These are phyloP conservation scores for Fonsecaea nubica DNA, from an alignment of 2,329 filamentous ascomycete species.

Conservation along the genomic window DNA sequence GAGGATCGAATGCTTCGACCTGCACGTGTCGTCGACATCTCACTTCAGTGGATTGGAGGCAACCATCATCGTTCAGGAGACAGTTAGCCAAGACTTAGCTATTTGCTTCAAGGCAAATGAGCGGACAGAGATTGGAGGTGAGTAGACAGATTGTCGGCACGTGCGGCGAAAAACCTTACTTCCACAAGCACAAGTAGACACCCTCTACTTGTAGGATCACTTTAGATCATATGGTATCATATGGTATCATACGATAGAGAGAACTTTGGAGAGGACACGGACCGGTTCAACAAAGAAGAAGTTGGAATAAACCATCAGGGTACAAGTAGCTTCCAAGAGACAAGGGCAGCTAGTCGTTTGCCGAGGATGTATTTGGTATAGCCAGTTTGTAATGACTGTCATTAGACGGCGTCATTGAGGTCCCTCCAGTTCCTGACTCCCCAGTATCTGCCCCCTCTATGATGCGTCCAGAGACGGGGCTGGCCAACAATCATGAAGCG, in stretches of 20 bases:
- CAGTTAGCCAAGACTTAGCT: not conserved
- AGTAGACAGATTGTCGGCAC: not conserved
- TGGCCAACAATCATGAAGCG: not conserved
- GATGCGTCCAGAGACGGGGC: not conserved
- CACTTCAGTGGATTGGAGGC: constrained; percentile 5
- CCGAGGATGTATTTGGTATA: not conserved
- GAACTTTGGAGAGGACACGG: not conserved
- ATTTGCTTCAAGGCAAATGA: not conserved
- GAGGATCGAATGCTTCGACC: not conserved
- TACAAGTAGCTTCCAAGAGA: not conserved
- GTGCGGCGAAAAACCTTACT: not conserved
- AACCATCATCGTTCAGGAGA: not conserved
- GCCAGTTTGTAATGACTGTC: constrained; percentile 12
- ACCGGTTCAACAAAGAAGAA: not conserved
- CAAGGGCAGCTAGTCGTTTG: constrained; percentile 1
- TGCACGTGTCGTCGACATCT: not conserved
- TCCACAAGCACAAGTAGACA: not conserved
- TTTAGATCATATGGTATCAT: not conserved
- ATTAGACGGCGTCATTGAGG: not conserved
- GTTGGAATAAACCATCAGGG: constrained; percentile 1
- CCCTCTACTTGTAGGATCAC: not conserved
- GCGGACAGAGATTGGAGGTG: not conserved
- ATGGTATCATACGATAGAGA: constrained; percentile 9
- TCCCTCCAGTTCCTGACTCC: not conserved
- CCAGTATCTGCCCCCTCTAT: not conserved